These are phyloP conservation scores for Chlamydomonas sp. DNA, from an alignment of 139 green algal species.

Conservation along the genomic window DNA sequence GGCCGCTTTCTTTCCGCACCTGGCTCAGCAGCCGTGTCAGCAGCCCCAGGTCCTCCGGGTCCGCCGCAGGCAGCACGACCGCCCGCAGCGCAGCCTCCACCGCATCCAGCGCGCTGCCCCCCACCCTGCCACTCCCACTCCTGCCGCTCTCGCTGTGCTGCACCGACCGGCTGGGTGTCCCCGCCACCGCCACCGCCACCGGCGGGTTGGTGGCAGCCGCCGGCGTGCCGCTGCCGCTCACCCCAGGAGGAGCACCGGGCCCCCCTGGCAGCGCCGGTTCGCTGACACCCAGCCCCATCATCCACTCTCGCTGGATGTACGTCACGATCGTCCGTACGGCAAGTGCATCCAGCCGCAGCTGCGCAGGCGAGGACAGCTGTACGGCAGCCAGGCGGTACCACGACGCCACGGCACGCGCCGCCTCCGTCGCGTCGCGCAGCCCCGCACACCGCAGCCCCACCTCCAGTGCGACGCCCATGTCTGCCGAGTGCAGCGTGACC, in stretches of 20 bases:
- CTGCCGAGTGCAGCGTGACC: constrained; percentile 28
- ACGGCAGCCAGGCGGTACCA: constrained; percentile 30
- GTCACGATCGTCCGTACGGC: constrained; percentile 7
- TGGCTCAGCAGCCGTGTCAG: constrained; percentile 49
- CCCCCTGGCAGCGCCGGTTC: neutral
- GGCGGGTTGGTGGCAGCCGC: neutral
- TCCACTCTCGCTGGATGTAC: constrained; percentile 13
- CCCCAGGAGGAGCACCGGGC: neutral
- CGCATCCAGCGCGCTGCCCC: constrained; percentile 43
- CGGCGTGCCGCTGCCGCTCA: neutral
- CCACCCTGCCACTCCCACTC: neutral
- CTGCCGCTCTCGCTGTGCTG: neutral
- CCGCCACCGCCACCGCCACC: neutral
- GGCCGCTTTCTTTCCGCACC: neutral
- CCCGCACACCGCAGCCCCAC: constrained; percentile 40
- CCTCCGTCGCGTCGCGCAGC: constrained; percentile 45
- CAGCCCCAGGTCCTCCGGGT: constrained; percentile 34
- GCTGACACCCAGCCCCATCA: neutral
- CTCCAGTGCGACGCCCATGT: constrained; percentile 43
- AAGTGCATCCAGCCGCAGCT: constrained; percentile 28
- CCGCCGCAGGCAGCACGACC: constrained; percentile 21
- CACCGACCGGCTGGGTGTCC: too few relatives aligned
- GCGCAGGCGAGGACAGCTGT: constrained; percentile 37
- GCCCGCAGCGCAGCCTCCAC: constrained; percentile 42
- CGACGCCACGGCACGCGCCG: constrained; percentile 16